Evolutionary conservation across 1,139 yeast genomes (phyloP).

Genomic region (Candida mesenterica): DNA sequence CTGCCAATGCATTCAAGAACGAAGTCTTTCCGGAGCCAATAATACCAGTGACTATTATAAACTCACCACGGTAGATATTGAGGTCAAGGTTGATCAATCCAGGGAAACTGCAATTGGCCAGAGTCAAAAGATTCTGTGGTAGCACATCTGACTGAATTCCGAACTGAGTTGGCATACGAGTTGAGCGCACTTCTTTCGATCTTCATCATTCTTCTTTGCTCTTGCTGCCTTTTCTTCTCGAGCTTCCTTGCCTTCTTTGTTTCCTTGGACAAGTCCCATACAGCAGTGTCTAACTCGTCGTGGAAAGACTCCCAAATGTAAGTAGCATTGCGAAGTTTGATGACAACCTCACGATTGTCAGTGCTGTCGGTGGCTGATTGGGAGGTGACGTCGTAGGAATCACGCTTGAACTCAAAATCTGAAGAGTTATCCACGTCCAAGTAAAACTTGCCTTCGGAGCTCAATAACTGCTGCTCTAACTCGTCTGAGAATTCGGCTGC

Average conservation of each 20-base stretch:
- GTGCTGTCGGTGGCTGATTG: constrained; percentile 6
- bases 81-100: constrained; percentile 35
- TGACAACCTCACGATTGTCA: constrained; percentile 12
- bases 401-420: constrained; percentile 16
- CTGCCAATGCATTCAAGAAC: constrained; percentile 36
- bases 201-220: constrained; percentile 15
- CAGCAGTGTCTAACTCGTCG: constrained; percentile 25
- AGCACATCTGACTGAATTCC: constrained; percentile 7
- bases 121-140: constrained; percentile 13
- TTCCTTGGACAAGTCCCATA: constrained; percentile 26
- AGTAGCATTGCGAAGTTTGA: constrained; percentile 31
- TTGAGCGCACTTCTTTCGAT: constrained; percentile 16
- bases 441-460: not conserved
- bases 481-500: constrained; percentile 36
- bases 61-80: constrained; percentile 28
- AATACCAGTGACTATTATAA: constrained; percentile 39
- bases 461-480: constrained; percentile 18
- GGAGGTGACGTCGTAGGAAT: constrained; percentile 6
- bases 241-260: constrained; percentile 15
- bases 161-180: constrained; percentile 11
- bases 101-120: constrained; percentile 19
- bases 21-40: constrained; percentile 45
- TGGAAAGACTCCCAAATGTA: constrained; percentile 38
- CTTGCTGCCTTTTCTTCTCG: constrained; percentile 15
- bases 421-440: constrained; percentile 13